Conservation (phyloP, 495 filamentous ascomycete species). For the Rostrohypoxylon terebratum region DNA sequence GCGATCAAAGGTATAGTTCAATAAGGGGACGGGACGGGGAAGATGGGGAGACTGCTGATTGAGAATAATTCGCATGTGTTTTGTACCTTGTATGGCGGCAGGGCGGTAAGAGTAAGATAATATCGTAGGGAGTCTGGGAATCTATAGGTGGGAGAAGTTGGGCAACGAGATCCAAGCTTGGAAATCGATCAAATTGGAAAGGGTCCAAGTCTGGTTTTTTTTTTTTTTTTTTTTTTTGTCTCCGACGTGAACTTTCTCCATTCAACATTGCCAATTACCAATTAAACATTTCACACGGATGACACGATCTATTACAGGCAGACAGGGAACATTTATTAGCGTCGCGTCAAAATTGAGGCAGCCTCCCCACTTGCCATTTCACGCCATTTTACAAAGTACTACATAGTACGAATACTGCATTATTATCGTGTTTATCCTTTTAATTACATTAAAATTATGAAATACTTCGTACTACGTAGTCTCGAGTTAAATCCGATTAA, state of each 20-base stretch:
- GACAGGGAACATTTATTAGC: conserved; percentile 6
- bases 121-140: conserved; percentile 12
- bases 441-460: neutral
- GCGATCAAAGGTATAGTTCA: conserved; percentile 5
- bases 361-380: neutral
- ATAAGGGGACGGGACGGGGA: conserved; percentile 1
- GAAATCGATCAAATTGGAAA: conserved; percentile 24
- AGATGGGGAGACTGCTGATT: conserved; percentile 2
- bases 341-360: conserved; percentile 18
- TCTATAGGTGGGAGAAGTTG: conserved; percentile 29
- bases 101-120: conserved; percentile 10
- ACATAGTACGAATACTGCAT: too few relatives aligned
- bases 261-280: neutral
- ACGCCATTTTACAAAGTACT: neutral
- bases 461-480: neutral
- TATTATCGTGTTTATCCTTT: neutral
- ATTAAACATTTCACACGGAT: neutral
- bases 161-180: conserved; percentile 10
- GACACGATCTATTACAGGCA: conserved; percentile 11
- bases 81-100: too few relatives aligned
- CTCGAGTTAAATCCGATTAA: neutral
- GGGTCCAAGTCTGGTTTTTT: conserved; percentile 26
- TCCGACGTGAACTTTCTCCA: neutral
- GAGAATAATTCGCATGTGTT: conserved; percentile 18
- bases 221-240: neutral